A percentile compares a stretch with the other conserved stretches of the same genome.
phyloP scores from a whole-genome alignment of 2,329 filamentous ascomycete species.

The Ascochyta fabae region DNA sequence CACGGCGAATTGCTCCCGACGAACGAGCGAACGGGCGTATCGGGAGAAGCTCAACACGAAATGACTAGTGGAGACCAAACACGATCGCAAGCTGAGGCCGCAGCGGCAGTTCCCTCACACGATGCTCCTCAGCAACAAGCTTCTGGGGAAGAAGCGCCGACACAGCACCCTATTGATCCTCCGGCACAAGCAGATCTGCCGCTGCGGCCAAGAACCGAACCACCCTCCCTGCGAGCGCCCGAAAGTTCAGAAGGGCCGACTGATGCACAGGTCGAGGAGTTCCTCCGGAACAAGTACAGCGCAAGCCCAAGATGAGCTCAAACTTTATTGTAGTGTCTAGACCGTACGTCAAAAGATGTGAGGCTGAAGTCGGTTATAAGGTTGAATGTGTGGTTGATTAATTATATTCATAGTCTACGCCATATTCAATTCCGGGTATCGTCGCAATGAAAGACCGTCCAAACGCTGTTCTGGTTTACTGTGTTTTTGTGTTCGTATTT shows the following conservation, averaged over 20 bases:
- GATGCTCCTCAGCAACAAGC: conserved; percentile 1
- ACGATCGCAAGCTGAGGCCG: conserved; percentile 1
- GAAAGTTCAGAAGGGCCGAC: conserved; percentile 16
- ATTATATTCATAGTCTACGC: conserved; percentile 7
- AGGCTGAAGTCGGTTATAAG: not conserved
- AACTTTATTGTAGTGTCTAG: not conserved
- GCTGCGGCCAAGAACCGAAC: not conserved
- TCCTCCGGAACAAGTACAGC: conserved; percentile 31
- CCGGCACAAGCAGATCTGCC: conserved; percentile 4
- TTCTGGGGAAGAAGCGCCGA: conserved; percentile 10
- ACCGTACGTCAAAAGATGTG: not conserved
- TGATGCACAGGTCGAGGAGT: conserved; percentile 28
- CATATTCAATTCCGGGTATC: conserved; percentile 13
- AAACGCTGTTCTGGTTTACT: not conserved
- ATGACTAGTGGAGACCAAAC: not conserved
- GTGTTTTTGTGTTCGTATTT: not conserved
- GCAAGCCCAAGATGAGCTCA: conserved; percentile 11
- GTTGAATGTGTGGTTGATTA: not conserved
- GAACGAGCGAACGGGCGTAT: conserved; percentile 21
- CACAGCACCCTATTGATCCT: conserved; percentile 6
- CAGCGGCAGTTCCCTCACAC: not conserved
- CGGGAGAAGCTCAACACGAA: not conserved
- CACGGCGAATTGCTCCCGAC: conserved; percentile 38
- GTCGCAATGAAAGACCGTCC: conserved; percentile 6
- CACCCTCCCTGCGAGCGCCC: not conserved